Evolutionary conservation across 129 eudicot genomes (phyloP).

Genomic region (Pseudognaphalium luteoalbum): DNA sequence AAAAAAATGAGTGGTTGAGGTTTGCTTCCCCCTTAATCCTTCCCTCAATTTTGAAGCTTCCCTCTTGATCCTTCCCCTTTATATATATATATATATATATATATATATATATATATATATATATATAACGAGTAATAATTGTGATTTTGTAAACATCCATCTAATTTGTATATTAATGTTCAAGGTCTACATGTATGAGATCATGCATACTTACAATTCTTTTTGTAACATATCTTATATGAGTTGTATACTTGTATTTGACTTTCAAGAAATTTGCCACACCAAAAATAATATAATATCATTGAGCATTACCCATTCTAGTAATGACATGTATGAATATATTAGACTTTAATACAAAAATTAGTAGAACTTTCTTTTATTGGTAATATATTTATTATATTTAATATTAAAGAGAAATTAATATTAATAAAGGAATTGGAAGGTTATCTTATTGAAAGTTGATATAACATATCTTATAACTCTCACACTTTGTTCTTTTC

Average conservation of each 20-base stretch:
- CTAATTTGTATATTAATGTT: not conserved
- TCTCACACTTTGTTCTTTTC: conserved; percentile 23
- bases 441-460: not conserved
- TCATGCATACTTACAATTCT: not conserved
- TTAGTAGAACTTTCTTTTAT: too few relatives aligned
- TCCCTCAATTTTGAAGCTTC: too few relatives aligned
- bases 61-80: too few relatives aligned
- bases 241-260: not conserved
- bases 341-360: conserved; percentile 4
- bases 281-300: not conserved
- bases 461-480: conserved; percentile 19
- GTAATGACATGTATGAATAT: not conserved
- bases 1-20: too few relatives aligned
- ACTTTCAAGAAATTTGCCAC: not conserved
- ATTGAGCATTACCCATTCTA: conserved; percentile 4
- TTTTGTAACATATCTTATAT: not conserved
- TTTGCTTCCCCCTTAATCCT: too few relatives aligned
- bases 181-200: not conserved
- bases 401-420: too few relatives aligned
- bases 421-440: not conserved
- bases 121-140: too few relatives aligned
- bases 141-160: not conserved
- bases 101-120: too few relatives aligned
- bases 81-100: too few relatives aligned
- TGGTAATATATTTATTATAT: too few relatives aligned